phyloP scores from a whole-genome alignment of 116 monocot genomes.

The Thalassia testudinum region DNA sequence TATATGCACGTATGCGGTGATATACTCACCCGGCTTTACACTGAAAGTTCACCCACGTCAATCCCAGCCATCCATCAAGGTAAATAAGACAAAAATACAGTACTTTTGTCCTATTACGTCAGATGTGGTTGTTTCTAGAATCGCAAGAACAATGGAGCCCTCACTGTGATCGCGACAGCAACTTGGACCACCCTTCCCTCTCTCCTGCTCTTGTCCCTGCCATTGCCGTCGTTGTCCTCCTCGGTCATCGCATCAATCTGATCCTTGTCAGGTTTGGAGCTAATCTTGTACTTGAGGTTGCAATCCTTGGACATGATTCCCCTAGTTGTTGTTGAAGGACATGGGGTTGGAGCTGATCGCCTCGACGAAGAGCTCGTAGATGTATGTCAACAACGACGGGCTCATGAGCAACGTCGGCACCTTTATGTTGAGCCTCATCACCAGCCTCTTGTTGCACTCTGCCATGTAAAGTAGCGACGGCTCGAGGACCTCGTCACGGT shows the following conservation, averaged over 20 bases:
- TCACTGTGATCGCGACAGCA: no score
- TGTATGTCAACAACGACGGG: conserved; percentile 5
- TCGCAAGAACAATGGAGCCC: no score
- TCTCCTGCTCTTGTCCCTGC: no score
- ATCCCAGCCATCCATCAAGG: no score
- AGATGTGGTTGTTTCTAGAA: no score
- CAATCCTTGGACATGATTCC: conserved; percentile 2
- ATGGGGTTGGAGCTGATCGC: no score
- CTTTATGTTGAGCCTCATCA: conserved; percentile 1
- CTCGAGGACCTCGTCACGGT: neutral
- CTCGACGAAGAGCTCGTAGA: conserved; percentile 6
- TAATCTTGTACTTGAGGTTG: conserved; percentile 2
- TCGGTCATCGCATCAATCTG: neutral
- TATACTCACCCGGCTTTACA: no score
- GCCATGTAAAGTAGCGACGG: conserved; percentile 2
- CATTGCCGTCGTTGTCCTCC: neutral
- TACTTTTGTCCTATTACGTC: no score
- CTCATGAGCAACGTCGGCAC: conserved; percentile 2
- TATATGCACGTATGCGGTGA: no score
- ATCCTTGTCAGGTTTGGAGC: neutral
- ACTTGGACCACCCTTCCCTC: no score
- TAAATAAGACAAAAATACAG: no score
- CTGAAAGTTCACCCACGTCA: no score
- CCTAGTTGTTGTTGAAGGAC: conserved; percentile 1
- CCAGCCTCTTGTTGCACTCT: conserved; percentile 9